Conservation (phyloP, 441 rosid species). For the Lepidium campestre region DNA sequence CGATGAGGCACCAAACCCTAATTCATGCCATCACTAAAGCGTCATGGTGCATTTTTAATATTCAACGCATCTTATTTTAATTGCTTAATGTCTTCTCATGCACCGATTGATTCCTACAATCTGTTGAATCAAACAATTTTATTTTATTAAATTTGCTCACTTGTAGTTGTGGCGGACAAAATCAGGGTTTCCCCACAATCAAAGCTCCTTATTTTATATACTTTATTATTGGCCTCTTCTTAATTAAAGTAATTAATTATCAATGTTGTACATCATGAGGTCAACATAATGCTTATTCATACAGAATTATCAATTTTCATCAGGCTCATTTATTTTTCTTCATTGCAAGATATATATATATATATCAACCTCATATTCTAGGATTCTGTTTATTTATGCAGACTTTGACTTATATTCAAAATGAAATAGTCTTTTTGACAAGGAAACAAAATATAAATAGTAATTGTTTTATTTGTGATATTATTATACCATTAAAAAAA, state of each 20-base stretch:
- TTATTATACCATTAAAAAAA: too few species aligned
- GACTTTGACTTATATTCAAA: too few species aligned
- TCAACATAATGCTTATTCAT: neutral
- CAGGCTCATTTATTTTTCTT: neutral
- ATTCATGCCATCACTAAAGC: slow-evolving; percentile 28
- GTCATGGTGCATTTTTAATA: slow-evolving; percentile 25
- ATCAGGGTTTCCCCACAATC: slow-evolving; percentile 43
- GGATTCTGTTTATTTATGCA: too few species aligned
- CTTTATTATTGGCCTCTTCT: slow-evolving; percentile 8
- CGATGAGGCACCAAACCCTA: slow-evolving; percentile 13
- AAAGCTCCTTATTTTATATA: slow-evolving; percentile 20
- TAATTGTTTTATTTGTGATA: too few species aligned
- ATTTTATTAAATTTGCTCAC: slow-evolving; percentile 16
- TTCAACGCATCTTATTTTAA: slow-evolving; percentile 27
- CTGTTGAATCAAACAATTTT: slow-evolving; percentile 23
- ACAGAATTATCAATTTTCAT: neutral
- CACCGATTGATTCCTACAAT: slow-evolving; percentile 52
- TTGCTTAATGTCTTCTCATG: slow-evolving; percentile 53
- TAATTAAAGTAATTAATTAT: neutral
- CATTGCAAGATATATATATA: neutral
- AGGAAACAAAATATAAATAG: too few species aligned
- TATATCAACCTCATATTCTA: too few species aligned
- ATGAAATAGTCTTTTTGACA: too few species aligned
- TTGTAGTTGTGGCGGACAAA: slow-evolving; percentile 79
- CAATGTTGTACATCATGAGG: neutral